Evolutionary conservation across 1,139 yeast species (phyloP).

Genomic region (Hanseniaspora gamundiae): DNA sequence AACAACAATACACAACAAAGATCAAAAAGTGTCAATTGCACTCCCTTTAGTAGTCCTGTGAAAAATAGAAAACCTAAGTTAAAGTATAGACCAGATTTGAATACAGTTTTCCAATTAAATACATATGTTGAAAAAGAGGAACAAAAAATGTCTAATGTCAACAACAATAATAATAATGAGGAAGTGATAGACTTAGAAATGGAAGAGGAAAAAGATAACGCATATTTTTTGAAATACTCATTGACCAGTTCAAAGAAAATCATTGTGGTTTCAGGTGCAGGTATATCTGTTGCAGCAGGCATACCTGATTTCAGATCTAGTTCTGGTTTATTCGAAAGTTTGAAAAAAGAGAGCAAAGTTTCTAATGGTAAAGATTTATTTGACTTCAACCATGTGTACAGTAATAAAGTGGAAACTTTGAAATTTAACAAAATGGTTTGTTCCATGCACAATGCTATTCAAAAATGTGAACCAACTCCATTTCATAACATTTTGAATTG

Average conservation of each 20-base stretch:
- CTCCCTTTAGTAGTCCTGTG: background rate
- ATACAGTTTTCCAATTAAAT: constrained; percentile 29
- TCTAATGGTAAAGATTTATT: constrained; percentile 69
- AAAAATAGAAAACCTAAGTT: constrained; percentile 29
- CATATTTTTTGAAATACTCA: constrained; percentile 32
- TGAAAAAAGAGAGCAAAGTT: constrained; percentile 36
- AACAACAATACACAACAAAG: background rate
- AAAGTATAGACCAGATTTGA: constrained; percentile 31
- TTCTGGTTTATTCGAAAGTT: constrained; percentile 60
- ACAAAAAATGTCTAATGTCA: constrained; percentile 8
- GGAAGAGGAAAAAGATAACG: constrained; percentile 26
- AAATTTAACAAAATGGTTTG: constrained; percentile 67
- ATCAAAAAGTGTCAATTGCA: background rate
- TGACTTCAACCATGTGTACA: constrained; percentile 59
- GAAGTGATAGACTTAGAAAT: constrained; percentile 17
- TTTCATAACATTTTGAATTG: constrained; percentile 55
- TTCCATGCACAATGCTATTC: constrained; percentile 45
- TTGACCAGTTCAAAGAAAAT: constrained; percentile 36
- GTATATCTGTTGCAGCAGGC: constrained; percentile 81
- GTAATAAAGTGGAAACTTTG: constrained; percentile 46
- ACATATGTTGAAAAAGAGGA: constrained; percentile 18
- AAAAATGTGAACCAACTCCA: constrained; percentile 52
- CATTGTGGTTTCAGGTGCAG: constrained; percentile 72
- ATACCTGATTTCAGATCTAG: constrained; percentile 82
- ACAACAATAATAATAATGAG: constrained; percentile 3